Evolutionary conservation across 345 rosid species (phyloP).

Genomic region (Linum lewisii): DNA sequence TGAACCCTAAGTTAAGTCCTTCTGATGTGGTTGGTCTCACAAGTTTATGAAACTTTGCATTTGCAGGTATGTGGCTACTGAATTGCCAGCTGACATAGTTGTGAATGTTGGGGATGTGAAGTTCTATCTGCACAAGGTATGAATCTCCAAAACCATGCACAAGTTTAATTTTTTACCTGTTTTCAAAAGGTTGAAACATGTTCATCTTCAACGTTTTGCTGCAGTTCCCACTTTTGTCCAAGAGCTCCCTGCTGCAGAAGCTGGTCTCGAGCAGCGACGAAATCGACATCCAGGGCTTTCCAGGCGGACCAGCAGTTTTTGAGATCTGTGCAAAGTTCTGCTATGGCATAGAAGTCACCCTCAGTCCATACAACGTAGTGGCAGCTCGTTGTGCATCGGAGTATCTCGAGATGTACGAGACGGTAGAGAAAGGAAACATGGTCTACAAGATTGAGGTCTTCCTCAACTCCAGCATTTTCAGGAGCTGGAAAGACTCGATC

Average conservation of each 20-base stretch:
- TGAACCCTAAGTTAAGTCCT: constrained; percentile 4
- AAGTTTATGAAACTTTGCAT: constrained; percentile 7
- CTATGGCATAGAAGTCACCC: constrained; percentile 83
- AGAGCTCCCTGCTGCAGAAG: constrained; percentile 58
- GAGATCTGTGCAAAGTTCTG: constrained; percentile 87
- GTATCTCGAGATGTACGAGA: constrained; percentile 45
- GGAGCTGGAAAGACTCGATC: constrained; percentile 47
- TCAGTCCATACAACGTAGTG: constrained; percentile 77
- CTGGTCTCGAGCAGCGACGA: constrained; percentile 47
- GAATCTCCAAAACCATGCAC: constrained; percentile 11
- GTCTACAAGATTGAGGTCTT: constrained; percentile 48
- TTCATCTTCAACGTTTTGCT: constrained; percentile 1
- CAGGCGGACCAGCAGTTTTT: constrained; percentile 80
- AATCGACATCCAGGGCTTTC: constrained; percentile 52
- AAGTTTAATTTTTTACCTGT: not conserved
- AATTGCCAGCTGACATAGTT: constrained; percentile 51
- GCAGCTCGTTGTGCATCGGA: constrained; percentile 78
- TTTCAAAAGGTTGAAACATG: not conserved
- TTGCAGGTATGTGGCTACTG: constrained; percentile 54
- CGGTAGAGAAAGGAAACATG: constrained; percentile 42
- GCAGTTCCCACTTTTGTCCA: constrained; percentile 65
- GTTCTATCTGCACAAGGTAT: constrained; percentile 71
- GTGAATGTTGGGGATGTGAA: constrained; percentile 44
- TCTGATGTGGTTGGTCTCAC: constrained; percentile 3
- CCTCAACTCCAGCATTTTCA: constrained; percentile 38